Evolutionary conservation across 2,329 filamentous ascomycete species (phyloP).

Genomic region (Calonectria hongkongensis): DNA sequence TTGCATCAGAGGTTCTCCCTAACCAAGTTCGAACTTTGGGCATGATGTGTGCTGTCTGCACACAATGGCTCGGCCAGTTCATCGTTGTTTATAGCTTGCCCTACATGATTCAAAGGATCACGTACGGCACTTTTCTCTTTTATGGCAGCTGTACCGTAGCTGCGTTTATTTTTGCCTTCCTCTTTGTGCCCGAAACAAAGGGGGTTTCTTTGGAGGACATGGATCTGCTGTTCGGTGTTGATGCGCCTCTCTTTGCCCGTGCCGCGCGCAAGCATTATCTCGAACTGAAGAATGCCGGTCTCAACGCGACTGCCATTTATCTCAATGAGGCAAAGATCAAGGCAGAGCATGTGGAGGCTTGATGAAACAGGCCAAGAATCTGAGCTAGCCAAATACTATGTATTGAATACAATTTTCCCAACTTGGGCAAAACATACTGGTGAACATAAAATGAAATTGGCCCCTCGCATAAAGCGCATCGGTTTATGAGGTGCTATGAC

Average conservation of each 20-base stretch:
- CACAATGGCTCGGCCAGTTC: slow-evolving; percentile 56
- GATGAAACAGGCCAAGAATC: too few relatives aligned
- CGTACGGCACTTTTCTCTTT: slow-evolving; percentile 31
- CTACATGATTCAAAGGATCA: slow-evolving; percentile 51
- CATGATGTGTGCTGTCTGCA: slow-evolving; percentile 49
- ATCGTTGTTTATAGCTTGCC: slow-evolving; percentile 52
- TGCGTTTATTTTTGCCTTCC: slow-evolving; percentile 30
- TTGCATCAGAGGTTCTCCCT: slow-evolving; percentile 42
- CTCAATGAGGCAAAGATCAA: too few relatives aligned
- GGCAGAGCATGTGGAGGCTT: too few relatives aligned
- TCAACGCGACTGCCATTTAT: not conserved
- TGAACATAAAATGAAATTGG: too few relatives aligned
- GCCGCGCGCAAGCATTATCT: slow-evolving; percentile 6
- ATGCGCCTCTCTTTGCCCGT: not conserved
- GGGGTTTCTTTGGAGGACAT: slow-evolving; percentile 36
- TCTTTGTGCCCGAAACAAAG: slow-evolving; percentile 40
- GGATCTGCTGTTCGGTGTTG: slow-evolving; percentile 32
- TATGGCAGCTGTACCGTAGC: slow-evolving; percentile 22
- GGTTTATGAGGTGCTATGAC: too few relatives aligned
- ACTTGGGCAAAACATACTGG: too few relatives aligned
- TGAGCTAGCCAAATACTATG: too few relatives aligned
- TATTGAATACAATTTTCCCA: too few relatives aligned
- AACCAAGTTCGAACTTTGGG: slow-evolving; percentile 52
- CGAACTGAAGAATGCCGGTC: not conserved
- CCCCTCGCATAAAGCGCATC: too few relatives aligned